Evolutionary conservation across 1,284 basidiomycete genomes (phyloP), one percentile per base, ranked within the genome.

Genomic region (Phellinidium pouzarii): DNA sequence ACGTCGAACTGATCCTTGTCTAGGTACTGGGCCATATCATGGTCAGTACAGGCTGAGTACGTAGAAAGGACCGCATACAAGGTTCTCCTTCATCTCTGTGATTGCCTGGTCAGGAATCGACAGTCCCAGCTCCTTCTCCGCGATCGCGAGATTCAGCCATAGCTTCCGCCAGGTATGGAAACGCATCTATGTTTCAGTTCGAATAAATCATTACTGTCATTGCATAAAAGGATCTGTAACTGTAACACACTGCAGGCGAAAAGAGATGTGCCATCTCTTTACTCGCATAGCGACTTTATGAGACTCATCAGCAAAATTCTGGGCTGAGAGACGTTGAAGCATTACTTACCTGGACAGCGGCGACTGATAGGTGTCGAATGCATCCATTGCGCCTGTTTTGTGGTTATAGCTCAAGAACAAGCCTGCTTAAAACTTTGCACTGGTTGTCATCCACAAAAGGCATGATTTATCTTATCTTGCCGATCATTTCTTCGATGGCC

Each of bases 241-340:
- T n/a, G 48, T 34, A 17, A 69, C 76, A 29, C 62, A 94, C 94
- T 49, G 84, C 84, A 53, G 88, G 81, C 40, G 94, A 98, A 75
- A 98, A 99, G 53, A 99, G 80, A 70, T 91, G 79, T 11, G 93
- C 87, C 95, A 98, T 98, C 72, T 98, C 95, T 68, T 95, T 95
- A 76, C 91, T 94, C 20, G 96, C 96, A 90, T 99, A 99, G 53
- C 95, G 94, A 66, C 94, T 96, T 61, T 26, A 50, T 51, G 50
- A 60, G 55, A 19, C 31, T 47, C 55, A 54, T 48, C 54, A 59
- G 50, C 51, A 45, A 52, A 25, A 7, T 41, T 55, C 17, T 37
- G 23, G 40, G 29, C 5, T 17, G 52, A 14, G 9, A 12, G 17
- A 4, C 4, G 27, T 1, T n/a, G 23, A 3, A 48, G 19, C 42